phyloP scores from a whole-genome alignment of 2,329 filamentous ascomycete genomes.

The Emmonsiellopsis sp. region DNA sequence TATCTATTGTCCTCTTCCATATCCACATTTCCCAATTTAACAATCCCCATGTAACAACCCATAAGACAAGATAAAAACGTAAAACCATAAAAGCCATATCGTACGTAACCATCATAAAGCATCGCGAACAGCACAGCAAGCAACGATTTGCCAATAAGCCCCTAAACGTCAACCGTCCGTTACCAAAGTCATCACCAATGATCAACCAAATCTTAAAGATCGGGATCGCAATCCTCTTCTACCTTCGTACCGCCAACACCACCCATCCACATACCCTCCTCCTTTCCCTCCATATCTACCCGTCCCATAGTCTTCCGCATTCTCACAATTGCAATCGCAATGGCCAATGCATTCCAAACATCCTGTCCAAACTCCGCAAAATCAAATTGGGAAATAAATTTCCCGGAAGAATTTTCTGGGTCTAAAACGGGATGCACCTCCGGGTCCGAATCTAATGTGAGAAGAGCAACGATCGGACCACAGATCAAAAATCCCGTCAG shows the following conservation, averaged over 20 bases:
- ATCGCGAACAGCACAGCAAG: too few relatives aligned
- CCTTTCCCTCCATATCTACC: conserved; percentile 27
- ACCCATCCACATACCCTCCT: conserved; percentile 11
- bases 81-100: too few relatives aligned
- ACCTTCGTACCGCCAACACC: neutral
- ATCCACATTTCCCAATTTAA: too few relatives aligned
- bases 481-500: conserved; percentile 47
- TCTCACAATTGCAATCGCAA: conserved; percentile 47
- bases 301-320: conserved; percentile 41
- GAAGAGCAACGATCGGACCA: conserved; percentile 42
- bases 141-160: too few relatives aligned
- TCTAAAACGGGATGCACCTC: conserved; percentile 12
- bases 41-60: too few relatives aligned
- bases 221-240: neutral
- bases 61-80: too few relatives aligned
- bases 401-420: conserved; percentile 13
- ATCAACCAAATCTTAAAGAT: neutral
- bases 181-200: too few relatives aligned
- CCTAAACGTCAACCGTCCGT: too few relatives aligned
- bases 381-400: conserved; percentile 44
- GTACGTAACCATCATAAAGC: too few relatives aligned
- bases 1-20: too few relatives aligned
- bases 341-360: conserved; percentile 51
- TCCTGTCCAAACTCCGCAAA: conserved; percentile 44
- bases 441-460: conserved; percentile 40